Evolutionary conservation across 2,329 filamentous ascomycete genomes (phyloP), one percentile per base, ranked within the genome.

Genomic region (Dothiorella sarmentorum): DNA sequence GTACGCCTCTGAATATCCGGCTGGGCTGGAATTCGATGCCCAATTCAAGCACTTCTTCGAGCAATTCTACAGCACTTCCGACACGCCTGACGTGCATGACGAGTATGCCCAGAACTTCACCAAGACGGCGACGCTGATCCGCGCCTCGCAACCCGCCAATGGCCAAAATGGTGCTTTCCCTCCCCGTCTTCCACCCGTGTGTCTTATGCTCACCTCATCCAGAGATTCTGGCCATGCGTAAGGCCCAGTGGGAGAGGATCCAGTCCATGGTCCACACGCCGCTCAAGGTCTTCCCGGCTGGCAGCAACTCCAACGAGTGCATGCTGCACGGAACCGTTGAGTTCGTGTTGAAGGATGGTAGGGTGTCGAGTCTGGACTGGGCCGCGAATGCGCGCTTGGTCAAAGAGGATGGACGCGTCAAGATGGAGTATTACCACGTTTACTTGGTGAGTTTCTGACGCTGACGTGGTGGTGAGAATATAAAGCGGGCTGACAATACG

Each of bases 241-340:
- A 79, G 64, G 71, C 69, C 4, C 76, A 82, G 73, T 84, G 82
- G 81, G 75, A 78, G 38, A 77, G 77, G 44, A 76, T 84, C 3
- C 67, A 73, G 1, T 73, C 71, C 43, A 71, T 80, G 29, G 68
- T 71, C 18, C 80, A 83, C 64, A 69, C 67, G 6, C 73, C 77
- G 0, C 51, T 68, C 0, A 78, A 80, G 68, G 73, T 83, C 26
- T 82, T 79, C 64, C 74, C 79, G 0, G 82, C 80, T 65, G 77
- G 78, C 7, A 60, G 69, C 3, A 69, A 71, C 31, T 66, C 74
- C 1, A 68, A 78, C 24, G 79, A 83, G 62, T 73, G 81, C 17
- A 83, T 84, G 81, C 63, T 83, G 3, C 76, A 77, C 62, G 81
- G 81, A 0, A 79, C 69, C 3, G 82, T 84, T 13, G 75, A 75